These are phyloP conservation scores for Solanum hybrid DNA, from an alignment of 305 asterid species.

Conservation along the genomic window DNA sequence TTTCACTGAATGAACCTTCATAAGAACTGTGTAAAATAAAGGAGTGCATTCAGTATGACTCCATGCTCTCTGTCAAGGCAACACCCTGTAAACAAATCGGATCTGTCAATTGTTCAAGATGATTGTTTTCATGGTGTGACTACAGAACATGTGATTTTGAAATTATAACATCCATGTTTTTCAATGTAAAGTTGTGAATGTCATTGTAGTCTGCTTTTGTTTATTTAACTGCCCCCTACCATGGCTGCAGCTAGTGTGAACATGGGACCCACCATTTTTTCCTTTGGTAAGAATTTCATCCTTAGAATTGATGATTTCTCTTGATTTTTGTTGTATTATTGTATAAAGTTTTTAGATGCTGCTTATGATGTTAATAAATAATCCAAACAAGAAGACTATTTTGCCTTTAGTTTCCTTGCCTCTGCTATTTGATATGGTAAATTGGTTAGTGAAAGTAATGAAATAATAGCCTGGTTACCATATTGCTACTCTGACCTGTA, in stretches of 20 bases:
- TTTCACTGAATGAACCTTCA: background rate
- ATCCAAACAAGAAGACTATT: background rate
- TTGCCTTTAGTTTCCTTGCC: background rate
- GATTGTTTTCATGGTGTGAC: background rate
- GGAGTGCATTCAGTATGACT: background rate
- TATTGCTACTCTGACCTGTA: background rate
- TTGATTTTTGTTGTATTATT: background rate
- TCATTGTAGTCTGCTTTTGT: background rate
- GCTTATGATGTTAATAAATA: background rate
- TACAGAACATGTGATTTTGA: background rate
- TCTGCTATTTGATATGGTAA: background rate
- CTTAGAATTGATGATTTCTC: background rate
- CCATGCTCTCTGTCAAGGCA: background rate
- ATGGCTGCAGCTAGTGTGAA: background rate
- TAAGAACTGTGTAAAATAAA: background rate
- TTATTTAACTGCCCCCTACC: background rate
- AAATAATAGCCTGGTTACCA: background rate
- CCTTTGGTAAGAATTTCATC: background rate
- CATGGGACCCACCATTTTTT: background rate
- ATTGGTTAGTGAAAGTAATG: background rate
- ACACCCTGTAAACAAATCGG: background rate
- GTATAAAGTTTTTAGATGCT: background rate
- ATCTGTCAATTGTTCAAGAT: background rate
- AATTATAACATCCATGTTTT: background rate
- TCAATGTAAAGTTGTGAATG: background rate